A percentile compares a stretch with the other conserved stretches of the same genome.
phyloP scores from a whole-genome alignment of 2,329 filamentous ascomycete genomes.

The Botrytis squamosa region DNA sequence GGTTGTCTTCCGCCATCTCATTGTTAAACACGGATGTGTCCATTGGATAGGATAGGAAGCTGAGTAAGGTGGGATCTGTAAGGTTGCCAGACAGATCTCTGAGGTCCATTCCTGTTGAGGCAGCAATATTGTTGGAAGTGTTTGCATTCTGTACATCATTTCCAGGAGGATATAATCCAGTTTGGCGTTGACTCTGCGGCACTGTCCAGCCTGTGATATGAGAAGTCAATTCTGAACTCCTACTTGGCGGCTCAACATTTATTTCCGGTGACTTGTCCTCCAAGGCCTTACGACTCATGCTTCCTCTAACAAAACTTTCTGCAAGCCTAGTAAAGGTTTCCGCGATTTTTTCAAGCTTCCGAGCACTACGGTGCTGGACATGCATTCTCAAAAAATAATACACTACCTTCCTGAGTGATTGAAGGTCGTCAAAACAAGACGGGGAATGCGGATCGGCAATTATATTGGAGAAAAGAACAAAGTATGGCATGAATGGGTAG shows the following conservation, averaged over 20 bases:
- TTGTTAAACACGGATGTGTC: slow-evolving; percentile 5
- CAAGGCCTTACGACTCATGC: slow-evolving; percentile 5
- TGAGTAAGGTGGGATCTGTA: slow-evolving; percentile 3
- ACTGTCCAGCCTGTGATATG: not conserved
- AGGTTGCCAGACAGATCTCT: not conserved
- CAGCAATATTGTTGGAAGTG: too few species aligned
- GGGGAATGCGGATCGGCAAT: slow-evolving; percentile 21
- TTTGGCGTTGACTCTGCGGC: not conserved
- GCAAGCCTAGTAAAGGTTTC: slow-evolving; percentile 23
- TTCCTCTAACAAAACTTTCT: slow-evolving; percentile 20
- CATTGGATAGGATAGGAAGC: slow-evolving; percentile 20
- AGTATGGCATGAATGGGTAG: slow-evolving; percentile 27
- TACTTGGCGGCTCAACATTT: not conserved
- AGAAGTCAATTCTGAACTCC: not conserved
- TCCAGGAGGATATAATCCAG: not conserved
- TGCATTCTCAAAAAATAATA: slow-evolving; percentile 25
- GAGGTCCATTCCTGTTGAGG: not conserved
- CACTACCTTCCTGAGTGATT: slow-evolving; percentile 22
- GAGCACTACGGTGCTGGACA: slow-evolving; percentile 20
- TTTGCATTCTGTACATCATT: not conserved
- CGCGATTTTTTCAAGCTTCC: slow-evolving; percentile 22
- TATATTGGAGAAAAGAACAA: slow-evolving; percentile 25
- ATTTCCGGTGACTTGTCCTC: not conserved
- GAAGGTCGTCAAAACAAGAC: slow-evolving; percentile 20
- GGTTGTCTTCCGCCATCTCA: not conserved